Evolutionary conservation across 306 rosid genomes (phyloP), one percentile per base, ranked within the genome.

Genomic region (Amphicarpaea edgeworthii): DNA sequence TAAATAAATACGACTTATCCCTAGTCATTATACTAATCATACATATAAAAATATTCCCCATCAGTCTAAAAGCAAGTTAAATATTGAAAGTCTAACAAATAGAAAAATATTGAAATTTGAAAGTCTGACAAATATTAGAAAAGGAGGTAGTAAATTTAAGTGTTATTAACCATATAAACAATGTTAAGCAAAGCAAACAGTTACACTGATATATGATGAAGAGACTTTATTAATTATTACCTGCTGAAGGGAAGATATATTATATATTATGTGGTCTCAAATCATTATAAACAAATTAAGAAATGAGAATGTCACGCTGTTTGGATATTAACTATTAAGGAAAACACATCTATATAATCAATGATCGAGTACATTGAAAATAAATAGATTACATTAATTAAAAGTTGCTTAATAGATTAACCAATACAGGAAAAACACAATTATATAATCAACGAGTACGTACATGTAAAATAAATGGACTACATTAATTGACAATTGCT

Each of bases 1-100:
- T 17, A 21, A 24, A 34, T 17, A 23, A 59, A 47, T 34, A 23
- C n/a, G 10, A 23, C 12, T 72, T 55, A 32, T 47, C 26, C 19
- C 77, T 57, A 49, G 73, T 82, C 75, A 77, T 82, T 17, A 72
- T 77, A 38, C 76, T 65, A 77, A 65, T 70, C 55, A 57, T 19
- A 12, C 57, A 55, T 57, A 66, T 82, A 63, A 51, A 81, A 75
- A 30, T 74, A 74, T 81, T 66, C 41, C 40, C 40, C 53, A 53
- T 54, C 26, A 74, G 70, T 59, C 49, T 50, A 46, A 32, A 70
- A 78, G 16, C 42, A 42, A 19, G 63, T 61, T 69, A 24, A 68
- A 30, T 76, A 21, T 30, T 30, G 37, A 30, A 30, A 30, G 37
- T 30, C 37, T 30, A 30, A 30, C 37, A 30, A 30, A 30, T 49